Evolutionary conservation across 352 stramenopile genomes (phyloP), one percentile per base, ranked within the genome.

Genomic region (Phytophthora europaea): DNA sequence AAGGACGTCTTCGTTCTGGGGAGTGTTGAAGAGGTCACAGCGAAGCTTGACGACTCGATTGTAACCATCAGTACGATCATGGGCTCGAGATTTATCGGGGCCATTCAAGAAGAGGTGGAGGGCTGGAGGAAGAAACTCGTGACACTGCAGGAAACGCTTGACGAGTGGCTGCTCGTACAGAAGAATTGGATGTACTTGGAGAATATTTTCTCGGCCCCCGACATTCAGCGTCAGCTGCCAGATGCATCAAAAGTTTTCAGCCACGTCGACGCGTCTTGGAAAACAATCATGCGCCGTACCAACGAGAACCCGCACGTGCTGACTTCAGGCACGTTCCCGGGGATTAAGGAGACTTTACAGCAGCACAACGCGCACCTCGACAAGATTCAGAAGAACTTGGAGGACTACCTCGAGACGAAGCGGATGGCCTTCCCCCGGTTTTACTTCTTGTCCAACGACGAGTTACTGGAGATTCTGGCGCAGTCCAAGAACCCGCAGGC

Each of bases 361-460:
- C 86, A 94, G 61, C 89, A 97, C 67, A 97, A 98, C 53, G 78
- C 81, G 6, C 81, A 97, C 34, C 63, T 98, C 9, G 94, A 98
- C 59, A 90, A 89, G 55, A 98, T 98, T 72, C 93, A 98, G 65
- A 98, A 98, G 72, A 95, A 91, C 36, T 65, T 98, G 2, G 94
- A 98, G 64, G 91, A 98, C 65, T 98, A 98, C 68, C 76, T 98
- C 5, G 94, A 98, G 65, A 98, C 92, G 1, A 98, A 98, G 57
- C 84, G 94, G 10, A 98, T 97, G 91, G 91, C 91, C 4, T 98
- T 98, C 56, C 94, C 94, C 6, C 78, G 91, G 1, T 99, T 99
- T 76, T 99, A 99, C 77, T 99, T 99, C 64, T 72, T 99, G 2
- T 98, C 94, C 0, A 98, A 99, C 59, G 97, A 99, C 53, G 97